Conservation (phyloP, 768 basidiomycete genomes). For the Hydnomerulius pinastri region DNA sequence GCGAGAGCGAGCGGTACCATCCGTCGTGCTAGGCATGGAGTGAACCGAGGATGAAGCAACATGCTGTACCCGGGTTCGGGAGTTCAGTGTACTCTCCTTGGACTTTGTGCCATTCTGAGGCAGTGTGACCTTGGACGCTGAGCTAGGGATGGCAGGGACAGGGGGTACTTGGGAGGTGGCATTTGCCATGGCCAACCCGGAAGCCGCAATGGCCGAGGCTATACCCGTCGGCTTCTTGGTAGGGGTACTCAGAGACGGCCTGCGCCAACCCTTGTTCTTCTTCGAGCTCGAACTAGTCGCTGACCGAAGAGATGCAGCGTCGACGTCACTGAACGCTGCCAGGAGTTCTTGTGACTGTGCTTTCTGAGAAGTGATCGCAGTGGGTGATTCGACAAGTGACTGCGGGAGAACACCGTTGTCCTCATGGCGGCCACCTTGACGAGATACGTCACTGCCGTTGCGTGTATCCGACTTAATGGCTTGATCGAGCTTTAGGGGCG, state of each 20-base stretch:
- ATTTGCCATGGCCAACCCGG: constrained; percentile 67
- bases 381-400: constrained; percentile 25
- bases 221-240: constrained; percentile 51
- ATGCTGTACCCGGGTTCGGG: constrained; percentile 2
- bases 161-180: constrained; percentile 49
- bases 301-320: constrained; percentile 28
- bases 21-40: constrained; percentile 13
- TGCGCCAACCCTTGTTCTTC: constrained; percentile 19
- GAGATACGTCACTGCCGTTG: constrained; percentile 11
- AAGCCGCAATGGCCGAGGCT: constrained; percentile 68
- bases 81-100: constrained; percentile 2
- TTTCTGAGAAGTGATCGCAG: constrained; percentile 8
- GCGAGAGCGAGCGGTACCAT: constrained; percentile 12
- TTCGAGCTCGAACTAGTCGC: constrained; percentile 27
- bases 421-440: constrained; percentile 22
- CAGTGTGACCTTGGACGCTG: constrained; percentile 19
- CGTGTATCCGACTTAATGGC: constrained; percentile 6
- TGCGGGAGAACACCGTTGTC: constrained; percentile 8
- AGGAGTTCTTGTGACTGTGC: constrained; percentile 21
- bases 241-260: constrained; percentile 11
- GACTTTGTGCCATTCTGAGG: constrained; percentile 16
- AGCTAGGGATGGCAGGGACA: constrained; percentile 17
- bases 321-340: constrained; percentile 18
- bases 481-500: constrained; percentile 28
- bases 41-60: constrained; percentile 5